Evolutionary conservation across 2,329 filamentous ascomycete species (phyloP).

Genomic region (Cryoendolithus antarcticus): DNA sequence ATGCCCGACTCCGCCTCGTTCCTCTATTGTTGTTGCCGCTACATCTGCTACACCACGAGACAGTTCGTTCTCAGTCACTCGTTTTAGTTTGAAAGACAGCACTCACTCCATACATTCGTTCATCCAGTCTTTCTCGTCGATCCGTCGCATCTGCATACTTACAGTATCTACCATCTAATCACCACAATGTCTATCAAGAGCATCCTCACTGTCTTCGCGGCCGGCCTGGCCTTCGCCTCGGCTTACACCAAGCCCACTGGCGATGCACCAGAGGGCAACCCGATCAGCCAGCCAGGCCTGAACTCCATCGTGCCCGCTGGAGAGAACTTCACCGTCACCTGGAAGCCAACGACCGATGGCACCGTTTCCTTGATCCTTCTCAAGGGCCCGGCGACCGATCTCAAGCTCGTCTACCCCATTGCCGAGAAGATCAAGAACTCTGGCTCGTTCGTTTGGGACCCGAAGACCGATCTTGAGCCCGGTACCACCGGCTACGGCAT

Average conservation of each 20-base stretch:
- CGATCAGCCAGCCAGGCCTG: slow-evolving; percentile 40
- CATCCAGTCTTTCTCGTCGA: neutral
- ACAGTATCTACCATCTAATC: slow-evolving; percentile 1
- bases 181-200: slow-evolving; percentile 10
- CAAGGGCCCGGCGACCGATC: slow-evolving; percentile 45
- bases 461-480: slow-evolving; percentile 31
- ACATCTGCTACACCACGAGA: slow-evolving; percentile 6
- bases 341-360: slow-evolving; percentile 37
- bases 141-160: neutral
- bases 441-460: slow-evolving; percentile 45
- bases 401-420: slow-evolving; percentile 38
- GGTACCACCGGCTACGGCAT: slow-evolving; percentile 46
- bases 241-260: slow-evolving; percentile 23
- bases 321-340: slow-evolving; percentile 45
- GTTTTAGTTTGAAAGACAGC: slow-evolving; percentile 10
- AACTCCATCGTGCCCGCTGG: slow-evolving; percentile 44
- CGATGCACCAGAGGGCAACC: slow-evolving; percentile 36
- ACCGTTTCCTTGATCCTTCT: slow-evolving; percentile 48
- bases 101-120: slow-evolving; percentile 8
- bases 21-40: neutral
- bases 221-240: slow-evolving; percentile 43
- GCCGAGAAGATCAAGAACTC: slow-evolving; percentile 43
- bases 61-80: slow-evolving; percentile 18
- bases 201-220: slow-evolving; percentile 39
- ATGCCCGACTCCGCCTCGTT: no score